Percentiles rank a stretch among this genome's conserved stretches.
Conservation (phyloP, 2,329 filamentous ascomycete species). For the Coniochaeta hoffmannii region DNA sequence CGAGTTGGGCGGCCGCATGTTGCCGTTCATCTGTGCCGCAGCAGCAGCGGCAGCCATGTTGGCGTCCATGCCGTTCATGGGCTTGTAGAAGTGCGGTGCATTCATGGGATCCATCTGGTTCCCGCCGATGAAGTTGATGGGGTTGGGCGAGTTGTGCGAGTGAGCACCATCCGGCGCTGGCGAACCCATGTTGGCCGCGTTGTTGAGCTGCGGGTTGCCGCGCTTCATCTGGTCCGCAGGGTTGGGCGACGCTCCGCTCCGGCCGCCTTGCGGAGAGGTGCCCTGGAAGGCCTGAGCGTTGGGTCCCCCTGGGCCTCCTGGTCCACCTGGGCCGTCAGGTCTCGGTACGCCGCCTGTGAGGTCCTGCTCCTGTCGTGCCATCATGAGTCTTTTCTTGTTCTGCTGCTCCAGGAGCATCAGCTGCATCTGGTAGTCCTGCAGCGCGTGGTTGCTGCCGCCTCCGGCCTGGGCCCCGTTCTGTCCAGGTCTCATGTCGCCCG, state of each 20-base stretch:
- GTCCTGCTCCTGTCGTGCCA: constrained; percentile 76
- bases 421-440: constrained; percentile 87
- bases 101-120: constrained; percentile 53
- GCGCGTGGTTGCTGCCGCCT: constrained; percentile 64
- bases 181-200: constrained; percentile 56
- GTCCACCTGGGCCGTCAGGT: constrained; percentile 44
- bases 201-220: constrained; percentile 65
- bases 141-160: constrained; percentile 60
- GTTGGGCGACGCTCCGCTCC: constrained; percentile 67
- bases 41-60: constrained; percentile 47
- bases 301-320: constrained; percentile 42
- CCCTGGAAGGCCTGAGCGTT: constrained; percentile 60
- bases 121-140: constrained; percentile 53
- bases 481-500: constrained; percentile 50
- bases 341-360: constrained; percentile 40
- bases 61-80: constrained; percentile 42
- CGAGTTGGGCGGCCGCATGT: constrained; percentile 62
- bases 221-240: constrained; percentile 74
- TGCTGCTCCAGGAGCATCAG: constrained; percentile 81
- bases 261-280: constrained; percentile 61
- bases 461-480: constrained; percentile 36
- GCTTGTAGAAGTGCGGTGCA: constrained; percentile 52
- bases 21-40: constrained; percentile 54
- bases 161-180: constrained; percentile 62
- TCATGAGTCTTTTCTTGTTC: constrained; percentile 79